A percentile compares a stretch with the other conserved stretches of the same genome.
Conservation (phyloP, 148 eudicot species). For the Silene uniflora region DNA sequence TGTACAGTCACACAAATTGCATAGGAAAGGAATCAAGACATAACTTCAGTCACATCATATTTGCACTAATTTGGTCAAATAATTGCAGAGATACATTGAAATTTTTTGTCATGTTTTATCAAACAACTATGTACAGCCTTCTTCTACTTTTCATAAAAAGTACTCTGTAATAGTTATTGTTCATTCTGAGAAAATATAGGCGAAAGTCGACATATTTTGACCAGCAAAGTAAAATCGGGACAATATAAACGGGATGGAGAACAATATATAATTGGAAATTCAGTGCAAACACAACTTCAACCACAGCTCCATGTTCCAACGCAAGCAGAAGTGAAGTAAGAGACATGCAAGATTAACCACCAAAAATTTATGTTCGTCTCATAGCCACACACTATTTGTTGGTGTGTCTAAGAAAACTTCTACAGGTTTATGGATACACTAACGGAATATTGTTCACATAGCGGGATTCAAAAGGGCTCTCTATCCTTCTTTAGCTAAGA, state of each 20-base stretch:
- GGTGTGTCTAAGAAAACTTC: neutral
- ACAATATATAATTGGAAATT: neutral
- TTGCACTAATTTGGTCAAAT: neutral
- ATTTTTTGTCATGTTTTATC: neutral
- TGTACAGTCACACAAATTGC: slow-evolving; percentile 9
- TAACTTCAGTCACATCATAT: slow-evolving; percentile 1
- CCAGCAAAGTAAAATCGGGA: neutral
- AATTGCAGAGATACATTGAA: neutral
- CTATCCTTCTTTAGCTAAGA: neutral
- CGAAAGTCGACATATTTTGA: neutral
- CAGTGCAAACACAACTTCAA: neutral
- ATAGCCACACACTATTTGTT: no score
- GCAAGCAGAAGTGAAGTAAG: neutral
- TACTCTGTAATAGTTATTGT: neutral
- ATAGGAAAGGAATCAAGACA: slow-evolving; percentile 9
- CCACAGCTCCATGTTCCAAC: neutral
- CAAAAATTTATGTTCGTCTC: neutral
- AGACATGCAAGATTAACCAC: neutral
- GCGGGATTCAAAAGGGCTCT: neutral
- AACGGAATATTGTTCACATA: neutral
- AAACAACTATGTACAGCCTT: neutral
- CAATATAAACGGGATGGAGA: no score
- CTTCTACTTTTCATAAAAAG: no score
- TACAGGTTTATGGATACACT: neutral
- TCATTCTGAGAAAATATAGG: neutral